A percentile compares a stretch with the other conserved stretches of the same genome.
Evolutionary conservation across 1,139 yeast species (phyloP).

Genomic region (Blastobotrys proliferans): DNA sequence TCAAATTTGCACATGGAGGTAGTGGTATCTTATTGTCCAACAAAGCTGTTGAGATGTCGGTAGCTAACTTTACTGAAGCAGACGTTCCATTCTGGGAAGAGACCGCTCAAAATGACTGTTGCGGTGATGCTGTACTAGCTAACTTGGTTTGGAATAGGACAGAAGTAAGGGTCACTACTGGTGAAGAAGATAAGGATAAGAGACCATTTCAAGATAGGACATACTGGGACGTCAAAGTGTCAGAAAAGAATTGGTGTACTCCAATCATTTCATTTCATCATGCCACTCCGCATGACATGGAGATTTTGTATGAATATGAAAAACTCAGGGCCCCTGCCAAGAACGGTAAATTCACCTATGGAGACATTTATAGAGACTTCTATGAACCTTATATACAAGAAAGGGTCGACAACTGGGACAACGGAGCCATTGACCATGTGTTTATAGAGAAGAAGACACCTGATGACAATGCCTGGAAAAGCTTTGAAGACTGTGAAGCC

Average conservation of each 20-base stretch:
- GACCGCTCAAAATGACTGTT: conserved; percentile 28
- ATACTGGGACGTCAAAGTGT: conserved; percentile 20
- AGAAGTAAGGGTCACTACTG: conserved; percentile 18
- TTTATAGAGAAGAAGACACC: conserved; percentile 13
- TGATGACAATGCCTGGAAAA: conserved; percentile 4
- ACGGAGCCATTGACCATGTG: conserved; percentile 19
- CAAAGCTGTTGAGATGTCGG: conserved; percentile 28
- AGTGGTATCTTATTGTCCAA: conserved; percentile 36
- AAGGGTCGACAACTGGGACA: conserved; percentile 28
- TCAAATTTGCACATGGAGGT: conserved; percentile 40
- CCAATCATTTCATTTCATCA: conserved; percentile 34
- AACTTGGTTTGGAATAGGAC: conserved; percentile 21
- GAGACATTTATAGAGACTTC: conserved; percentile 33
- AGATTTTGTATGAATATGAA: conserved; percentile 34
- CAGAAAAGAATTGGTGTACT: conserved; percentile 28
- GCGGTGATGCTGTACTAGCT: conserved; percentile 39
- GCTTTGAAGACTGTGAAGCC: conserved; percentile 5
- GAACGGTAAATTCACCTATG: conserved; percentile 24
- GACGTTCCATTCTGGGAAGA: conserved; percentile 27
- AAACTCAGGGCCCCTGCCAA: conserved; percentile 25
- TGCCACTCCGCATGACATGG: conserved; percentile 28
- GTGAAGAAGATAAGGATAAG: conserved; percentile 20
- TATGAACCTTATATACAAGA: conserved; percentile 28
- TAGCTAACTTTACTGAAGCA: conserved; percentile 28
- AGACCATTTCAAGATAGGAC: conserved; percentile 21